phyloP scores from a whole-genome alignment of 768 basidiomycete genomes.

The Naganishia onofrii region DNA sequence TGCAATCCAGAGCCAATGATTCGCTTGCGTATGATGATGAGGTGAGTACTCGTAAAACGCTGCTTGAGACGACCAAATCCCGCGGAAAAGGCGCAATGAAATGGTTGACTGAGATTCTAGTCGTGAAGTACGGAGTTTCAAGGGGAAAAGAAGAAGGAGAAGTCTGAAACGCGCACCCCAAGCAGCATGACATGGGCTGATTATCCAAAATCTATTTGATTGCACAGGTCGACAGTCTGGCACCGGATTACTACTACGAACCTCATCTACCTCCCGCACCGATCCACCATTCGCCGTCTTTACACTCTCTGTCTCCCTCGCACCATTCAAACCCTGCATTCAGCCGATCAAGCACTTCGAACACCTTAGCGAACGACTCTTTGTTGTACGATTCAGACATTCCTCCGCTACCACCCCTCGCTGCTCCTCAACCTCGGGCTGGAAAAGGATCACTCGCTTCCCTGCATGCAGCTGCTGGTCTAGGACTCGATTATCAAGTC shows the following conservation, averaged over 20 bases:
- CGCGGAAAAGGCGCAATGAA: neutral
- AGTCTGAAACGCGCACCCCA: neutral
- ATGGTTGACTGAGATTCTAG: slow-evolving; percentile 5
- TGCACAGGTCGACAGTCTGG: slow-evolving; percentile 14
- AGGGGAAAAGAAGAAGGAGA: neutral
- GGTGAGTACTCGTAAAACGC: neutral
- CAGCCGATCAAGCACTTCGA: slow-evolving; percentile 2
- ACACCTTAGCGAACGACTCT: neutral
- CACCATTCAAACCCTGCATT: neutral
- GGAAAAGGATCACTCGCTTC: neutral
- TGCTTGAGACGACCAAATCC: neutral
- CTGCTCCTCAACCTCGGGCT: slow-evolving; percentile 8
- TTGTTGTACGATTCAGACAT: neutral
- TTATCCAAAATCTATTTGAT: neutral
- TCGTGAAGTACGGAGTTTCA: neutral
- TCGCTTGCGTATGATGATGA: neutral
- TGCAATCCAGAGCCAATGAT: slow-evolving; percentile 1
- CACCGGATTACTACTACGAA: slow-evolving; percentile 15
- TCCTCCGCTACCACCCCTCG: slow-evolving; percentile 9
- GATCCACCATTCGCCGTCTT: slow-evolving; percentile 7
- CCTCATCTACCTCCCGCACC: slow-evolving; percentile 14
- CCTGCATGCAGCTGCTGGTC: slow-evolving; percentile 14
- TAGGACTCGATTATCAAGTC: slow-evolving; percentile 3
- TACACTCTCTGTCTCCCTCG: slow-evolving; percentile 3
- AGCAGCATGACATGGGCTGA: neutral